Conservation (phyloP, 805 yeast species). For the Pichia cabralensis region DNA sequence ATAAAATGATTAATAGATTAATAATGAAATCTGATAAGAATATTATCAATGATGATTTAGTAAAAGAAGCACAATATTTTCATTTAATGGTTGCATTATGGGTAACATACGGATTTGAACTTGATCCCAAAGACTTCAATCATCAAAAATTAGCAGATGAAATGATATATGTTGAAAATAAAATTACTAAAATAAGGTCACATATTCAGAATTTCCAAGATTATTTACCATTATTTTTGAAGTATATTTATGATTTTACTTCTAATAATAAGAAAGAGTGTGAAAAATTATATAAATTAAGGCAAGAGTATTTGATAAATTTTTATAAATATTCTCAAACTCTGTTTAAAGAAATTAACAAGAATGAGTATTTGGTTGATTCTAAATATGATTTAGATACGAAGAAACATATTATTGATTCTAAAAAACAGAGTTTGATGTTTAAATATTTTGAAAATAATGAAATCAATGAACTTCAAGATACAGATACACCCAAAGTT, state of each 20-base stretch:
- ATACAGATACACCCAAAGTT: slow-evolving; percentile 6
- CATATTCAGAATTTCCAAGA: slow-evolving; percentile 48
- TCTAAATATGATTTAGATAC: not conserved
- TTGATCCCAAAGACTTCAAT: slow-evolving; percentile 33
- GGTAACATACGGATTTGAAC: slow-evolving; percentile 41
- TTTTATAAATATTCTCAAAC: slow-evolving; percentile 25
- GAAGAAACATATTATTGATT: not conserved
- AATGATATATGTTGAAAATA: slow-evolving; percentile 45
- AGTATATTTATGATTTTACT: slow-evolving; percentile 18
- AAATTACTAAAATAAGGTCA: slow-evolving; percentile 47
- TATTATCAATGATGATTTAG: slow-evolving; percentile 11
- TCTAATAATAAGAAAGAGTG: slow-evolving; percentile 12
- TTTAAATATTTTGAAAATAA: slow-evolving; percentile 22
- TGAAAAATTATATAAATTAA: slow-evolving; percentile 27
- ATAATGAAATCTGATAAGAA: slow-evolving; percentile 7
- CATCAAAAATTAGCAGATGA: slow-evolving; percentile 37
- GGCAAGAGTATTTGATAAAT: slow-evolving; percentile 39
- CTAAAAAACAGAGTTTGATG: slow-evolving; percentile 16
- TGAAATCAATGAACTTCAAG: too few species aligned
- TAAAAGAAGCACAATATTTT: slow-evolving; percentile 35
- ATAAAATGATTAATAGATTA: slow-evolving; percentile 15
- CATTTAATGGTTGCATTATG: slow-evolving; percentile 40
- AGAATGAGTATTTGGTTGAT: not conserved
- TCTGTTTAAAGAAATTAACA: not conserved
- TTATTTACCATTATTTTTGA: slow-evolving; percentile 35